Percentiles rank a stretch among this genome's conserved stretches.
Evolutionary conservation across 768 basidiomycete genomes (phyloP).

Genomic region (Russula earlei): DNA sequence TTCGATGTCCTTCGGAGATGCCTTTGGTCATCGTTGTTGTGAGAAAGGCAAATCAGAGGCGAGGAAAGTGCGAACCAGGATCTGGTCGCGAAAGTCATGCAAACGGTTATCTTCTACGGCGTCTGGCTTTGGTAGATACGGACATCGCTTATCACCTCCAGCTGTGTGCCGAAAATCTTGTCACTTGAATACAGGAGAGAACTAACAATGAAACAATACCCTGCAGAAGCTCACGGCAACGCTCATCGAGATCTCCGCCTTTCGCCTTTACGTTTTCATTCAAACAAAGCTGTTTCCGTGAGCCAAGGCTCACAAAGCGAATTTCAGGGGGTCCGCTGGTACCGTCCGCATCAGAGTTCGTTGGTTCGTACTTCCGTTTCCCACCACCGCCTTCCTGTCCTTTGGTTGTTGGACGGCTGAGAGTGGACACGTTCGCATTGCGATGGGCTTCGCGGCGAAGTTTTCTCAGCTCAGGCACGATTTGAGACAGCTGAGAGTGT

Average conservation of each 20-base stretch:
- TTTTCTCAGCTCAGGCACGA: conserved; percentile 74
- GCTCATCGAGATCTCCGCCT: conserved; percentile 72
- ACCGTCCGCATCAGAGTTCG: conserved; percentile 17
- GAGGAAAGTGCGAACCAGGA: conserved; percentile 47
- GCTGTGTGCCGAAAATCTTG: conserved; percentile 29
- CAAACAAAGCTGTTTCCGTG: conserved; percentile 87
- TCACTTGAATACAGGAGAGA: background rate
- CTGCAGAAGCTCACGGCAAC: conserved; percentile 70
- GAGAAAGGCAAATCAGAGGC: background rate
- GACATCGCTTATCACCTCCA: conserved; percentile 61
- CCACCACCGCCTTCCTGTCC: background rate
- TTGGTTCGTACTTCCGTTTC: conserved; percentile 3
- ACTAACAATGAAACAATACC: conserved; percentile 32
- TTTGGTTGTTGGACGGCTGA: background rate
- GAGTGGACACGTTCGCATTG: background rate
- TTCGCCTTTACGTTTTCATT: conserved; percentile 65
- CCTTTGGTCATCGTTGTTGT: conserved; percentile 35
- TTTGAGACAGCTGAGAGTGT: conserved; percentile 89
- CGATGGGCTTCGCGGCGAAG: conserved; percentile 38
- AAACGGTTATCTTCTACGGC: conserved; percentile 50
- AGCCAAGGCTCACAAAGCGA: conserved; percentile 79
- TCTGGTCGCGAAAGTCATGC: conserved; percentile 80
- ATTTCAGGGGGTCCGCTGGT: conserved; percentile 24
- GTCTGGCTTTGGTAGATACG: conserved; percentile 58
- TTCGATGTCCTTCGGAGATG: conserved; percentile 88